Evolutionary conservation across 371 early-diverging fungal genomes (phyloP).

Genomic region (Lichtheimia ramosa): DNA sequence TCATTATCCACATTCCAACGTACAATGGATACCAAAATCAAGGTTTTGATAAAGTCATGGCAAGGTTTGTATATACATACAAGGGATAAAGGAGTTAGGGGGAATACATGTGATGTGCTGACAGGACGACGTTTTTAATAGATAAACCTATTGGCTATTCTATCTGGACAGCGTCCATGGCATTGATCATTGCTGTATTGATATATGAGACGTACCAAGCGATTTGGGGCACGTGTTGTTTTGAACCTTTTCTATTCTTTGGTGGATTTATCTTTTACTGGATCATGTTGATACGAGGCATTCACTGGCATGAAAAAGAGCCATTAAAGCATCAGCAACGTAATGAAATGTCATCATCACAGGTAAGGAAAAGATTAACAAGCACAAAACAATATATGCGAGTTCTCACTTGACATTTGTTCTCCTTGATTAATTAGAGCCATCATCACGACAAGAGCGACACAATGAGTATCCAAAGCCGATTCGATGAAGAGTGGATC

Average conservation of each 20-base stretch:
- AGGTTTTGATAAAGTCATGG: background rate
- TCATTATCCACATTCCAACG: too few species aligned
- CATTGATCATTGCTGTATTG: background rate
- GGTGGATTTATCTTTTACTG: slow-evolving; percentile 9
- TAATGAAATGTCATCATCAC: background rate
- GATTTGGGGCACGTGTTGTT: slow-evolving; percentile 11
- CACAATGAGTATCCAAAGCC: background rate
- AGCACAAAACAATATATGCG: background rate
- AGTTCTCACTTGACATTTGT: background rate
- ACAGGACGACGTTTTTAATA: background rate
- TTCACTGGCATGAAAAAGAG: slow-evolving; percentile 9
- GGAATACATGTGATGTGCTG: background rate
- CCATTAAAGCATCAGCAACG: too few species aligned
- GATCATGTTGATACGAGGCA: slow-evolving; percentile 5
- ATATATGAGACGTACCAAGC: slow-evolving; percentile 12
- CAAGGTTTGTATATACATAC: too few species aligned
- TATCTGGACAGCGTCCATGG: background rate
- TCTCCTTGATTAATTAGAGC: too few species aligned
- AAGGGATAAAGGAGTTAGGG: too few species aligned
- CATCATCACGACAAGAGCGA: too few species aligned
- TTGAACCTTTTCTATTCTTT: slow-evolving; percentile 13
- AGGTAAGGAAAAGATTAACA: background rate
- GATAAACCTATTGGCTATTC: background rate
- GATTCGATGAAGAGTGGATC: background rate
- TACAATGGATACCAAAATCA: background rate